Base-by-base conservation (phyloP, 73 alveolate species). In the Tetrahymena malaccensis region DNA sequence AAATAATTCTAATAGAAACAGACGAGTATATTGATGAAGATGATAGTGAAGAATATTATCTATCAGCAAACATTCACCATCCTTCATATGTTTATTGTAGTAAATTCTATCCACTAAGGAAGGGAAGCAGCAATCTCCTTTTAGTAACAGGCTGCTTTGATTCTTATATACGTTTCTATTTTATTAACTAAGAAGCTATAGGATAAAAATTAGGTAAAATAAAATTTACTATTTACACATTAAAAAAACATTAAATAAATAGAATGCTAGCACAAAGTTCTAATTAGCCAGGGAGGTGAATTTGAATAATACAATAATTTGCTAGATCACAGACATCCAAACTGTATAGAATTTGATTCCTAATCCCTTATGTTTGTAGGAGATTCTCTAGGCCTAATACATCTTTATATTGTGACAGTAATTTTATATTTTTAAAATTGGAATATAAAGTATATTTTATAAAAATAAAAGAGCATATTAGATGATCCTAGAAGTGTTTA, bases 131-230 rank as follows among this genome's bases (percentile, higher is more conserved):
- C 34, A 94, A 96, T 83, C 98, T 98, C 96, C 97, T 98, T 17
- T 84, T 98, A 34, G 99, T 99, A 4, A 98, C 99, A 21, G 99
- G 98, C 84, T 99, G 99, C 96, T 98, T 96, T 94, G 99, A 99
- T 96, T 97, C 98, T 34, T 97, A 97, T 84, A 98, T 99, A 19
- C 97, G 99, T 93, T 95, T 99, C 70, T 99, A 97, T 98, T 96
- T 96, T 44, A 94, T 97, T 33, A 97, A 94, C 38, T 93, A 97
- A 34, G 98, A 96, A 35, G 96, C 85, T 43, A 96, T 94, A 25
- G 93, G 94, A 6, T 95, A 93, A 55, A 95, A 43, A 21, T 15
- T 17, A 43, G 94, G 83, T 57, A 35, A 85, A 6, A 31, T 10
- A 22, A 35, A 55, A 43, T 35, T 27, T 21, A 19, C 34, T 57